Percentiles rank a stretch among this genome's conserved stretches.
phyloP scores from a whole-genome alignment of 768 basidiomycete species.

The Tylopilus sp. region DNA sequence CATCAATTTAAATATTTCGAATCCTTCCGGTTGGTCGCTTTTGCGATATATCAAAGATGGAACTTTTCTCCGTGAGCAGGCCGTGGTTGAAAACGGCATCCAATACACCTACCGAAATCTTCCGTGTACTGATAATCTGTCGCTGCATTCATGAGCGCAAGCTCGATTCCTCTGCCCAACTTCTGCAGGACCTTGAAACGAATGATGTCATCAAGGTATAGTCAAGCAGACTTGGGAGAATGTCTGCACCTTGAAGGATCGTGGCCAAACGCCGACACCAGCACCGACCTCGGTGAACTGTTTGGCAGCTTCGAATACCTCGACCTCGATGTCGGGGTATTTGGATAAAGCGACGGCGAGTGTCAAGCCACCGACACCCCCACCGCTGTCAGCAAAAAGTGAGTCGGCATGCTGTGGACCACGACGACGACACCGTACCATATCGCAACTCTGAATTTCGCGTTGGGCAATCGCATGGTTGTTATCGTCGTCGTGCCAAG shows the following conservation, averaged over 20 bases:
- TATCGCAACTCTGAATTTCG: conserved; percentile 29
- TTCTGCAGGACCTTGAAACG: conserved; percentile 20
- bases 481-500: background rate
- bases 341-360: conserved; percentile 35
- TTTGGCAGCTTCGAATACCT: conserved; percentile 52
- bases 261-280: conserved; percentile 50
- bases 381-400: conserved; percentile 30
- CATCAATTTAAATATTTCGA: conserved; percentile 50
- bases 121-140: conserved; percentile 23
- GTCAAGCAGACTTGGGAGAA: background rate
- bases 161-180: conserved; percentile 19
- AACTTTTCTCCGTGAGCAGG: conserved; percentile 34
- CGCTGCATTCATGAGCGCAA: conserved; percentile 12
- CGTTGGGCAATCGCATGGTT: conserved; percentile 7
- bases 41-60: conserved; percentile 54
- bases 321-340: conserved; percentile 53
- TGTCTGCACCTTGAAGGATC: conserved; percentile 26
- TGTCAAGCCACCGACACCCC: conserved; percentile 40
- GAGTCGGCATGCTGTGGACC: background rate
- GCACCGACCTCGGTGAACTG: conserved; percentile 56
- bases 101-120: conserved; percentile 16
- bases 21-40: conserved; percentile 54
- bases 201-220: background rate
- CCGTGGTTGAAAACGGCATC: background rate
- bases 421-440: conserved; percentile 14